Evolutionary conservation across 495 filamentous ascomycete genomes (phyloP), one percentile per base, ranked within the genome.

Genomic region (Jackrogersella multiformis): DNA sequence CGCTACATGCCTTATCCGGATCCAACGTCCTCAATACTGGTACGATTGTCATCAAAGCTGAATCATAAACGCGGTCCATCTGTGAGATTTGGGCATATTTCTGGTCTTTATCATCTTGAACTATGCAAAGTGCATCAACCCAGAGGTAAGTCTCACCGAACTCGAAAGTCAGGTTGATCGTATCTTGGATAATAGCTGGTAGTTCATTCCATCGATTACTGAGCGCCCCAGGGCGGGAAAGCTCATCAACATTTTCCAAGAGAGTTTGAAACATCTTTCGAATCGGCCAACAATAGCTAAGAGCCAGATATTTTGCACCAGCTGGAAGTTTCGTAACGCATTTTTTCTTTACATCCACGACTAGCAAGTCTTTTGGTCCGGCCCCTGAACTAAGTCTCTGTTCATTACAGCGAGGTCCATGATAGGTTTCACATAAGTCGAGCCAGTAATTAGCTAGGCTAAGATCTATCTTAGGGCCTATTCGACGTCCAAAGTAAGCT

Each of bases 41-140:
- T 13, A 46, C 55, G 15, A 58, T 58, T 0, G 41, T 46, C 28
- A 48, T 20, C 10, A 32, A n/a, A n/a, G 55, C 55, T 2, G 15
- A 46, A 36, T 5, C 18, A 21, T 58, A 58, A 21, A 58, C 26
- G 1, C 13, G 21, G 12, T 46, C 41, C 55, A 58, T 58, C 12
- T 46, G 41, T 8, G 23, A 9, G 21, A 58, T 45, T 7, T 44
- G 41, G 0, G n/a, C n/a, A 21, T 1, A 6, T 36, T 58, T 42
- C 7, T 46, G 39, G 18, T 34, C 26, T 10, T 4, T 13, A 28
- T 42, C 38, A 44, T 58, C 55, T 18, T 55, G 52, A 16, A 55
- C 12, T 20, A 55, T 55, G 34, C 52, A 55, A 6, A 55, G 34
- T 9, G 55, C 41, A 48, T 58, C 55, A 36, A 58, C 30, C 55